Percentiles rank a stretch among this genome's conserved stretches.
Conservation (phyloP, 2,329 filamentous ascomycete genomes). For the Penicillium sumatraense region DNA sequence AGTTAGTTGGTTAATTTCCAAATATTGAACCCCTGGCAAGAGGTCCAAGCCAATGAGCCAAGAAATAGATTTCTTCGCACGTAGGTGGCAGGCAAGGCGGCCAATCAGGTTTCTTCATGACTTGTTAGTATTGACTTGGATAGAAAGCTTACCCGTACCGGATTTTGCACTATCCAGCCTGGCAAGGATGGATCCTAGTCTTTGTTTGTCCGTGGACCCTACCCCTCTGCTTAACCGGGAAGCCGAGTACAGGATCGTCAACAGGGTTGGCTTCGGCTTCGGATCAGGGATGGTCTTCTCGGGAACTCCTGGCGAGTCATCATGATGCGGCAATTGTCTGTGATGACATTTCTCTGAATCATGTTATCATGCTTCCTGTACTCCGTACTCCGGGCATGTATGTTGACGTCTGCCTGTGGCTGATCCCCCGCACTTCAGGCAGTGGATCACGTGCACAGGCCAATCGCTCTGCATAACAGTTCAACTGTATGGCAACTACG, state of each 20-base stretch:
- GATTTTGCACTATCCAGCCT: background rate
- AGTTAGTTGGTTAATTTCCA: too few species aligned
- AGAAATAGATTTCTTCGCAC: background rate
- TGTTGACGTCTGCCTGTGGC: conserved; percentile 1
- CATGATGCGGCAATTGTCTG: background rate
- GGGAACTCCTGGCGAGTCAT: background rate
- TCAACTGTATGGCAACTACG: background rate
- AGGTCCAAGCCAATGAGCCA: background rate
- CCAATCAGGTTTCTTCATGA: background rate
- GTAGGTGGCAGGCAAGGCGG: background rate
- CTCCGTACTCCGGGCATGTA: too few species aligned
- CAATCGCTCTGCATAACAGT: background rate
- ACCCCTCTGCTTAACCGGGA: background rate
- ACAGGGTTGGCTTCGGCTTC: background rate
- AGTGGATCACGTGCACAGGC: background rate
- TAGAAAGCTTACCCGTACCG: background rate
- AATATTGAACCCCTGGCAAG: background rate
- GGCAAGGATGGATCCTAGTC: background rate
- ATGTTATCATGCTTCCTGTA: too few species aligned
- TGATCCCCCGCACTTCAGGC: background rate
- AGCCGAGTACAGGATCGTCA: background rate
- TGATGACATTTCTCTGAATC: background rate
- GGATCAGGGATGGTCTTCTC: background rate
- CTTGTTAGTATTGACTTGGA: background rate
- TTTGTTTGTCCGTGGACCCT: too few species aligned